Evolutionary conservation across 768 basidiomycete species (phyloP), one percentile per base, ranked within the genome.

Genomic region (Suillus brevipes): DNA sequence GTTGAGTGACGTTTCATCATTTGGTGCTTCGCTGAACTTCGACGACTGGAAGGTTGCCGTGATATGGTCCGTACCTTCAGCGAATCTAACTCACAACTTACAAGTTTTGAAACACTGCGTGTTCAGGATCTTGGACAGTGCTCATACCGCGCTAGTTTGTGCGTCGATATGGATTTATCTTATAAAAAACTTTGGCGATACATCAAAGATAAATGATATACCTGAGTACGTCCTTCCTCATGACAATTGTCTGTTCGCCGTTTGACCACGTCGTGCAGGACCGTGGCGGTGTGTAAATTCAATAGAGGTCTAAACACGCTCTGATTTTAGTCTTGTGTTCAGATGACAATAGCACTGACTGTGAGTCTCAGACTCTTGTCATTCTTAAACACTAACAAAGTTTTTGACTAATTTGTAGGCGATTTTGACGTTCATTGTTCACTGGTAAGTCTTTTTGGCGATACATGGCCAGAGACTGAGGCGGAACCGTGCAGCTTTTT

Each of bases 351-450:
- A 38, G n/a, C 68, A 47, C 67, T 10, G 52, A 84, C 83, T 1
- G 75, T 71, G 60, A 61, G 75, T 59, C 8, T 49, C 13, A 49
- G 47, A 49, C 47, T 7, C 47, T 23, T 7, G 42, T 64, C 23
- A 34, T 61, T 34, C 47, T 34, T n/a, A 23, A 2, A 16, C 14
- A 4, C 3, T 16, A 5, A 47, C n/a, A 31, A 52, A 31, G 14
- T 34, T 60, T 61, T 36, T 67, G 37, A 59, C 2, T 61, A 75
- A 25, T 72, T 76, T 75, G 78, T 78, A 67, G 83, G 84, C 83
- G 1, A 68, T 82, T 34, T 73, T 84, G 37, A 85, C 84, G 0
- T 80, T 84, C 60, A 75, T 84, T 31, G 84, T 85, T 6, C 84
- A 85, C 64, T 82, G 84, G 83, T 84, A 65, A 37, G 78, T 61